These are phyloP conservation scores for Hypoxylon cercidicola DNA, from an alignment of 495 filamentous ascomycete species.

Conservation along the genomic window DNA sequence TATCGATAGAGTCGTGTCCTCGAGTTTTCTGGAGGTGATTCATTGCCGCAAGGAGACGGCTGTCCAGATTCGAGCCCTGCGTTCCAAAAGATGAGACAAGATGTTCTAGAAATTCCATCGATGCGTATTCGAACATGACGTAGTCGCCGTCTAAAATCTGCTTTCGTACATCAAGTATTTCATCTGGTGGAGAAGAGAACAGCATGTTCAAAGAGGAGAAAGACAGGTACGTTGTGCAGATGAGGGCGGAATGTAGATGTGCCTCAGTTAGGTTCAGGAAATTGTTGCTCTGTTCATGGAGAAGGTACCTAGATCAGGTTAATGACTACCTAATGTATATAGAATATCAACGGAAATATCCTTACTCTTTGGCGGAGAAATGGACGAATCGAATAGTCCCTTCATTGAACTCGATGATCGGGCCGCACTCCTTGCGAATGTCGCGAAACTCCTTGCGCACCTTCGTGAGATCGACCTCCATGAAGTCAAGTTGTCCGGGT, in stretches of 20 bases:
- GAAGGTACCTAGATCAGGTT: conserved; percentile 25
- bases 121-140: conserved; percentile 30
- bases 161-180: not conserved
- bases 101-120: conserved; percentile 23
- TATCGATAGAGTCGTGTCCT: not conserved
- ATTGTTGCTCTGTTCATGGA: conserved; percentile 25
- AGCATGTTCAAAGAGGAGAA: conserved; percentile 17
- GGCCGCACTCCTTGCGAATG: conserved; percentile 22
- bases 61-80: not conserved
- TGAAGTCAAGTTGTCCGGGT: conserved; percentile 13
- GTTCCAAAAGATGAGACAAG: conserved; percentile 8
- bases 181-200: conserved; percentile 7
- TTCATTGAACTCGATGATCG: conserved; percentile 23
- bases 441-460: conserved; percentile 26
- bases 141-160: conserved; percentile 21
- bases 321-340: not conserved
- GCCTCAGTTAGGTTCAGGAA: conserved; percentile 19
- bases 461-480: conserved; percentile 13
- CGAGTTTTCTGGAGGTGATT: conserved; percentile 13
- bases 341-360: not conserved
- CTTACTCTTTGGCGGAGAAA: conserved; percentile 34
- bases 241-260: conserved; percentile 9
- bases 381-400: conserved; percentile 24
- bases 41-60: not conserved
- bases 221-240: conserved; percentile 23